A percentile compares a stretch with the other conserved stretches of the same genome.
phyloP scores from a whole-genome alignment of 352 stramenopile genomes.

The Phytophthora tentaculata region DNA sequence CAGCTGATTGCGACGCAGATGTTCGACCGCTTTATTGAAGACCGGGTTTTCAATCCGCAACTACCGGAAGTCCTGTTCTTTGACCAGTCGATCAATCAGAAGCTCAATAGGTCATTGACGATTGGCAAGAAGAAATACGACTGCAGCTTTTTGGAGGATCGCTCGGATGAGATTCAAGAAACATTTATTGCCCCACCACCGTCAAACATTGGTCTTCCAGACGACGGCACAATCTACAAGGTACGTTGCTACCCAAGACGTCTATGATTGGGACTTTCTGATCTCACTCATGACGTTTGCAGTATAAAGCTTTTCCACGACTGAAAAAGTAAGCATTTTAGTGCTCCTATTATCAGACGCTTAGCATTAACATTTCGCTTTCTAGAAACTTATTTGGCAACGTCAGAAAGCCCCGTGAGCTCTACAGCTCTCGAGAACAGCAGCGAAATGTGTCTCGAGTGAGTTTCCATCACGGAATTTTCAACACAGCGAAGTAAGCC shows the following conservation, averaged over 20 bases:
- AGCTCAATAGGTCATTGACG: slow-evolving; percentile 78
- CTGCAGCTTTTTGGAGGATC: slow-evolving; percentile 83
- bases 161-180: slow-evolving; percentile 76
- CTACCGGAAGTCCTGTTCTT: slow-evolving; percentile 85
- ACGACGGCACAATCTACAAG: slow-evolving; percentile 78
- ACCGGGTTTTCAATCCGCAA: slow-evolving; percentile 68
- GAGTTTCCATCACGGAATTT: slow-evolving; percentile 79
- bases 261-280: background rate
- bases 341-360: background rate
- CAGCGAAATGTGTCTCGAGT: slow-evolving; percentile 77
- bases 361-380: background rate
- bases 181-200: slow-evolving; percentile 84
- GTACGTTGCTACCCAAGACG: slow-evolving; percentile 36
- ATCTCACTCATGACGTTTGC: slow-evolving; percentile 4
- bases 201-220: slow-evolving; percentile 80
- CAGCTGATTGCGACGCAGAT: slow-evolving; percentile 79
- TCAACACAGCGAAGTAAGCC: slow-evolving; percentile 61
- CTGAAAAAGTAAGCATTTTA: slow-evolving; percentile 74
- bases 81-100: slow-evolving; percentile 88
- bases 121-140: slow-evolving; percentile 88
- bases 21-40: slow-evolving; percentile 87
- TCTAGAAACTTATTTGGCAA: slow-evolving; percentile 70
- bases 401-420: slow-evolving; percentile 74
- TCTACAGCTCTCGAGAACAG: slow-evolving; percentile 75
- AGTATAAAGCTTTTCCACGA: slow-evolving; percentile 84